Evolutionary conservation across 2,329 filamentous ascomycete species (phyloP).

Genomic region (Penicillium italicum): DNA sequence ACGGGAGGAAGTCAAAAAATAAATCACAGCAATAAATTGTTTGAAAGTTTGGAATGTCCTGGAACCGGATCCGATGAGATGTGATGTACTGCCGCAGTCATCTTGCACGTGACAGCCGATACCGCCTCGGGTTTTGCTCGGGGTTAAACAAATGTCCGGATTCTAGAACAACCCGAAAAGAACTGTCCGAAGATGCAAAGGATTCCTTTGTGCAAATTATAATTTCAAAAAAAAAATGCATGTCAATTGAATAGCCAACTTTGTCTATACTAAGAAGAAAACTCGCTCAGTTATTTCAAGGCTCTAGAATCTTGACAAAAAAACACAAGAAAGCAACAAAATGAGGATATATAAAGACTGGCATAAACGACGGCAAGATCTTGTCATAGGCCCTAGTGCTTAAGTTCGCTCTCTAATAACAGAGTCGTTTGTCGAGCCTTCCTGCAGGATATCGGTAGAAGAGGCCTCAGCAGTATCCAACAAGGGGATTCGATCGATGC

Average conservation of each 20-base stretch:
- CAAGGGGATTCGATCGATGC: conserved; percentile 37
- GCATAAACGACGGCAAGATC: not conserved
- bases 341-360: conserved; percentile 4
- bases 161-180: not conserved
- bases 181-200: too few species aligned
- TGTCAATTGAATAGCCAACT: not conserved
- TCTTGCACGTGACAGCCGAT: conserved; percentile 23
- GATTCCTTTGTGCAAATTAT: not conserved
- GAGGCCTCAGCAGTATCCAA: conserved; percentile 29
- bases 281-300: not conserved
- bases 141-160: conserved; percentile 4
- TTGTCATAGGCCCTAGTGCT: not conserved
- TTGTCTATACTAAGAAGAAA: not conserved
- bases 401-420: conserved; percentile 27
- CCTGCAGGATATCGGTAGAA: conserved; percentile 26
- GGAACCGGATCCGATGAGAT: conserved; percentile 10
- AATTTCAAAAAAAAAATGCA: not conserved
- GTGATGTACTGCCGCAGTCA: conserved; percentile 15
- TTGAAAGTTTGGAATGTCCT: conserved; percentile 6
- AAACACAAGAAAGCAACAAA: not conserved
- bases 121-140: conserved; percentile 19
- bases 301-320: not conserved
- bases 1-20: conserved; percentile 4
- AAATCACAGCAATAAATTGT: not conserved
- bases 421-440: conserved; percentile 6